Conservation (phyloP, 495 filamentous ascomycete genomes). For the Chlorociboria aeruginascens region DNA sequence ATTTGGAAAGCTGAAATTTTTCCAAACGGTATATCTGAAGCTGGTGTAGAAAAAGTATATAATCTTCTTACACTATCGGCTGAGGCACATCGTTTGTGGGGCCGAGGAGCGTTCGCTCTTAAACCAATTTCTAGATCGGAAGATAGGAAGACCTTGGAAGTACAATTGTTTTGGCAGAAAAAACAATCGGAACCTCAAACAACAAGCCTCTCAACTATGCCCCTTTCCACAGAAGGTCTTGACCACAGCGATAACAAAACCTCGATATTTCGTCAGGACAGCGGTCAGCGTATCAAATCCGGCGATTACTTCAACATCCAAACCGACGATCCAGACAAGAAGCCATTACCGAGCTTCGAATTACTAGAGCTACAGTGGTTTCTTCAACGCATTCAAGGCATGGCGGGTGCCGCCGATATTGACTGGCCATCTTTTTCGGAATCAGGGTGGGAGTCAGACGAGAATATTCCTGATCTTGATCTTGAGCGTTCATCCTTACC, state of each 20-base stretch:
- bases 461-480: neutral
- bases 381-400: neutral
- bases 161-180: slow-evolving; percentile 9
- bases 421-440: neutral
- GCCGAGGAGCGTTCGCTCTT: slow-evolving; percentile 9
- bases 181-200: neutral
- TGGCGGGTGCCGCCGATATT: neutral
- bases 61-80: slow-evolving; percentile 2
- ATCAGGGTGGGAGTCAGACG: neutral
- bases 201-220: neutral
- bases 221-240: neutral
- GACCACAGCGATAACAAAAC: neutral
- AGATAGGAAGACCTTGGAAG: slow-evolving; percentile 6
- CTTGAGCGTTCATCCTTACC: neutral
- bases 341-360: too few species aligned
- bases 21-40: slow-evolving; percentile 4
- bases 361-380: too few species aligned
- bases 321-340: neutral
- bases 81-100: slow-evolving; percentile 1
- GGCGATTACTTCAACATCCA: neutral
- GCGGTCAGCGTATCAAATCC: neutral
- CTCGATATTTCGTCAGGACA: neutral
- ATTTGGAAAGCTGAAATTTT: slow-evolving; percentile 11
- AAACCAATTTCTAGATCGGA: slow-evolving; percentile 10
- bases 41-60: neutral